Base-by-base conservation (phyloP, 2,329 filamentous ascomycete species). In the Monosporascus sp. region DNA sequence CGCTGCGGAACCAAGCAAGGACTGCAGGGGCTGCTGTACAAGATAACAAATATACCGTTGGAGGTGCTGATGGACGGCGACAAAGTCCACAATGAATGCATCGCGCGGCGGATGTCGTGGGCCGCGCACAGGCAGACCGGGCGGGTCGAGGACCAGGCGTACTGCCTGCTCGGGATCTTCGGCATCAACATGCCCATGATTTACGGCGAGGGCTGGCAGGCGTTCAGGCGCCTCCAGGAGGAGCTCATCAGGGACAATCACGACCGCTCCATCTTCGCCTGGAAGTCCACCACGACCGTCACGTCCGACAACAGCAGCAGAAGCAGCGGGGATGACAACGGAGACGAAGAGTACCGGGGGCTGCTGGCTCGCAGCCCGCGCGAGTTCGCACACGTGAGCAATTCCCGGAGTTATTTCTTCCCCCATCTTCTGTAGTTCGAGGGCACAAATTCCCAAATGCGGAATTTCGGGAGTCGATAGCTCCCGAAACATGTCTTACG, bases 21-120 rank as follows among this genome's bases (percentile, higher is more conserved):
- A 17, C 24, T 45, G 31, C 55, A 2, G 45, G 45, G 5, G 31
- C 2, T 5, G 45, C 31, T 6, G 53, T 55, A 20, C 48, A 24
- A 7, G 4, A 28, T 50, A 2, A 58, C 56, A 3, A 51, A 49
- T 1, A 56, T 58, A 38, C 48, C 52, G 9, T 24, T 17, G n/a
- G 1, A 15, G 5, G 22, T 57, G 3, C 24, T 59, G 3, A 37
- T 41, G 18, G 50, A 20, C 7, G 11, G 18, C 14, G 24, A 38
- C 14, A 35, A 54, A 3, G 18, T 55, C 2, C 38, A 53, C 22
- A 17, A 43, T 7, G 52, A 55, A 17, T 55, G 59, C 44, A 45
- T 64, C n/a, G 60, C 63, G 2, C 48, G 56, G 22, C 58, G 57
- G 50, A 67, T 66, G 65, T 63, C 59, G 11, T 66, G 63, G 64